Base-by-base conservation (phyloP, 495 filamentous ascomycete genomes). In the Neohortaea acidophila region DNA sequence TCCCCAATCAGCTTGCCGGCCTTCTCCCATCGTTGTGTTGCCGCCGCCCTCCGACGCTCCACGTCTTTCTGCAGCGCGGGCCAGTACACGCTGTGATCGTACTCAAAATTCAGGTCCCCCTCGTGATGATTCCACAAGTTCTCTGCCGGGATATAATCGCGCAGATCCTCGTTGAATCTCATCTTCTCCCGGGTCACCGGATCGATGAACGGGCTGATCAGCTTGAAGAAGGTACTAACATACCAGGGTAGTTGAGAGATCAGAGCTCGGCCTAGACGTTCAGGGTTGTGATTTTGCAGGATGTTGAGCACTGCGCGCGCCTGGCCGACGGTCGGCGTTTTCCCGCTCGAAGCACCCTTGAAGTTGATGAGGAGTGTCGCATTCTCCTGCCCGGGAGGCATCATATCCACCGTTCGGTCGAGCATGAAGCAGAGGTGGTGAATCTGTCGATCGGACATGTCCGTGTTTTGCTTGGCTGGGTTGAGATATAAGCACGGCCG, bases 341-440 rank as follows among this genome's bases (percentile, higher is more conserved):
- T 85, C 36, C 84, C 81, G 30, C 71, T 70, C 39, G 75, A 75
- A 17, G 69, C 74, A 51, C 83, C 75, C 52, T 79, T 82, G 64
- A 87, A 94, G 63, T 93, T 82, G 51, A 94, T 81, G 36, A 94
- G 59, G 2, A 97, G 66, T 6, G 82, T 77, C 30, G 92, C 56
- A 1, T 75, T 85, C 59, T 94, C 89, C 52, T 89, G 81, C 9
- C 78, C 76, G 1, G 89, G 70, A 1, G 75, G 72, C 76, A 91
- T 86, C 22, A 94, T 56, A 41, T 94, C 84, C 49, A 94, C 74
- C 14, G 79, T 73, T 18, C 83, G 72, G 64, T 97, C 89, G 29
- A 97, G 60, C 84, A 94, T 93, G 57, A 73, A 97, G 27, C 94
- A 85, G 30, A 97, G 68, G 56, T 94, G 86, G 55, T 97, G 75